Percentiles rank a stretch among this genome's conserved stretches.
Conservation (phyloP, 495 filamentous ascomycete species). For the Podospora australis region DNA sequence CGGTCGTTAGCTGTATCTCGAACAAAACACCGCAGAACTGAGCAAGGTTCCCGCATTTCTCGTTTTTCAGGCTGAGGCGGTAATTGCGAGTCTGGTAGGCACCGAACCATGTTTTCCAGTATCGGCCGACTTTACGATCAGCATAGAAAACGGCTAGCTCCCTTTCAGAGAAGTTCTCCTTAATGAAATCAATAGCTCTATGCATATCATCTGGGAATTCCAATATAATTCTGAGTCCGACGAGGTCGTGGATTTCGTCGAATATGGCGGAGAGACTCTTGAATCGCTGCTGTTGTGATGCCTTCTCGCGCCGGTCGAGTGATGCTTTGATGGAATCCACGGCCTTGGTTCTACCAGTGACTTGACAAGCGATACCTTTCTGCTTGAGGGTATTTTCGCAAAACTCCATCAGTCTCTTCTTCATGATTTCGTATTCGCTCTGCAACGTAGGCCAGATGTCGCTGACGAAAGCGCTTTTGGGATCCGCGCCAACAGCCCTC, state of each 20-base stretch:
- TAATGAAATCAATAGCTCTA: constrained; percentile 1
- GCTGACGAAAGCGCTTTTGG: constrained; percentile 3
- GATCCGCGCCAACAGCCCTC: constrained; percentile 3
- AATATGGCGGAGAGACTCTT: constrained; percentile 4
- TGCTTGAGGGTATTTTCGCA: constrained; percentile 5
- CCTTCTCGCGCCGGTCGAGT: constrained; percentile 1
- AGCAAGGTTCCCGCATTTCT: neutral
- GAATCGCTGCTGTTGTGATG: neutral
- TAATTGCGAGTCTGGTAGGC: constrained; percentile 9
- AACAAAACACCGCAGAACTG: constrained; percentile 7
- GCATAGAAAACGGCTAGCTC: too few relatives aligned
- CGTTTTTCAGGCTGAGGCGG: constrained; percentile 5
- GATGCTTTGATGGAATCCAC: constrained; percentile 1
- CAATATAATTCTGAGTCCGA: constrained; percentile 7
- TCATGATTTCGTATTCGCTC: constrained; percentile 7
- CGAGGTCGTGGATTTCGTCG: constrained; percentile 6
- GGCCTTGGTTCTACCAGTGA: constrained; percentile 4
- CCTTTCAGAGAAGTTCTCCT: too few relatives aligned
- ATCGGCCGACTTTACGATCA: too few relatives aligned
- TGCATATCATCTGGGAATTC: constrained; percentile 3
- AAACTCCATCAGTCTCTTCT: constrained; percentile 3
- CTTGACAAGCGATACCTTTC: constrained; percentile 1
- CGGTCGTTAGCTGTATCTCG: constrained; percentile 8
- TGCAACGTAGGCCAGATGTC: constrained; percentile 7
- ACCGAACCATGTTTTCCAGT: constrained; percentile 7